phyloP scores from a whole-genome alignment of 169 alveolate species.

The Cryptosporidium meleagridis region DNA sequence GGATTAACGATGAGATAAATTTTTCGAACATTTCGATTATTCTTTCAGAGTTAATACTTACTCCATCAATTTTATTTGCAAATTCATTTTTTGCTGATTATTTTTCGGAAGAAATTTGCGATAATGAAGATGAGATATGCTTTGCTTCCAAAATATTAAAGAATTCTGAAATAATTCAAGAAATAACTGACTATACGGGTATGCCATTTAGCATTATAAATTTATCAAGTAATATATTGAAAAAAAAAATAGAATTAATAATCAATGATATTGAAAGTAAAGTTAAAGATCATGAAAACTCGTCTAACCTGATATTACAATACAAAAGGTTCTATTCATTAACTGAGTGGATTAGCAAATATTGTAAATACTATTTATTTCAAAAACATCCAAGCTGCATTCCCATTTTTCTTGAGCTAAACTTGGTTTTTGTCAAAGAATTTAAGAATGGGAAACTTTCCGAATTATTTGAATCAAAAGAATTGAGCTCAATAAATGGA shows the following conservation, averaged over 20 bases:
- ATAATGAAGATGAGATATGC: background rate
- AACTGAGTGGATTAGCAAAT: slow-evolving; percentile 40
- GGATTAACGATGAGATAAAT: background rate
- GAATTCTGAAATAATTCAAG: slow-evolving; percentile 22
- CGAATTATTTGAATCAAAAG: background rate
- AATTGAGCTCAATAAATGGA: background rate
- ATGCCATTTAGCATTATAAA: slow-evolving; percentile 29
- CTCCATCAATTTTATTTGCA: slow-evolving; percentile 43
- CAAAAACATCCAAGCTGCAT: slow-evolving; percentile 24
- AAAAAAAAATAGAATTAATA: background rate
- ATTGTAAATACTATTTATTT: slow-evolving; percentile 51
- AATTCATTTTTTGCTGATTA: slow-evolving; percentile 25
- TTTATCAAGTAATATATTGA: slow-evolving; percentile 35
- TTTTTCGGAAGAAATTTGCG: background rate
- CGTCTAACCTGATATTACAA: background rate
- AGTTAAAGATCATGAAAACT: background rate
- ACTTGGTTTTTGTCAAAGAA: background rate
- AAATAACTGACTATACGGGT: slow-evolving; percentile 13
- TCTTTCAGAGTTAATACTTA: slow-evolving; percentile 14
- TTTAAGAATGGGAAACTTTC: background rate
- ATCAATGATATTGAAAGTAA: background rate
- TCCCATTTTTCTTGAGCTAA: slow-evolving; percentile 29
- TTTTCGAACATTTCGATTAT: slow-evolving; percentile 18
- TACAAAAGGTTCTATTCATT: slow-evolving; percentile 18
- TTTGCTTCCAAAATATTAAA: background rate